Evolutionary conservation across 805 yeast genomes (phyloP).

Genomic region (Cyberlindnera suaveolens): DNA sequence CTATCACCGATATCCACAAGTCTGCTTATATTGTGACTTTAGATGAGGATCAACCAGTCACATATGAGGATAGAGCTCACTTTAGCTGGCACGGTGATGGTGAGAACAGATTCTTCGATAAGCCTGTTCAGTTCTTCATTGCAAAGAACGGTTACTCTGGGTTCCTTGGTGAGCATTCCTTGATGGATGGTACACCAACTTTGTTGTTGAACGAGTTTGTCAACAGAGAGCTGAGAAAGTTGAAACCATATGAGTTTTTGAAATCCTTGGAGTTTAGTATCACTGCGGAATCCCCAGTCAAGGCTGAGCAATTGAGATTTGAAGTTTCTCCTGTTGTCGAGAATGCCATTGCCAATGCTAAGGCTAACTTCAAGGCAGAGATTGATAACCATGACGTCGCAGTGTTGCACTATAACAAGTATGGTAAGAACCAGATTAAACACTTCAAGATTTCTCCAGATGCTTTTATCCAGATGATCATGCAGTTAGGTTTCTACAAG

Average conservation of each 20-base stretch:
- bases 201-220: conserved; percentile 78
- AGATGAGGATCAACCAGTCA: conserved; percentile 65
- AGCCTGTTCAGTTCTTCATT: conserved; percentile 81
- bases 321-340: conserved; percentile 50
- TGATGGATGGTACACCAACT: conserved; percentile 98
- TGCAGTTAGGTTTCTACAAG: conserved; percentile 88
- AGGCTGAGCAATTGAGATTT: conserved; percentile 39
- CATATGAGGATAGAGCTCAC: conserved; percentile 77
- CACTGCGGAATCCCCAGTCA: neutral
- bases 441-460: conserved; percentile 85
- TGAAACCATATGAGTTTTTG: conserved; percentile 31
- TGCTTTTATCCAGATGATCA: conserved; percentile 83
- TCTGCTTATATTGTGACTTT: conserved; percentile 78
- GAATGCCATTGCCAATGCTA: conserved; percentile 49
- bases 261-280: conserved; percentile 10
- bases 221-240: conserved; percentile 46
- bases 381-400: conserved; percentile 61
- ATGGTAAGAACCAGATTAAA: conserved; percentile 84
- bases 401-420: conserved; percentile 74
- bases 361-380: conserved; percentile 46
- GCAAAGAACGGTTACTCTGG: conserved; percentile 84
- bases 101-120: conserved; percentile 83
- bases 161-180: conserved; percentile 92
- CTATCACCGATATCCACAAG: conserved; percentile 63
- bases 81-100: conserved; percentile 97